A percentile compares a stretch with the other conserved stretches of the same genome.
Conservation (phyloP, 768 basidiomycete genomes). For the Paxillus involutus region DNA sequence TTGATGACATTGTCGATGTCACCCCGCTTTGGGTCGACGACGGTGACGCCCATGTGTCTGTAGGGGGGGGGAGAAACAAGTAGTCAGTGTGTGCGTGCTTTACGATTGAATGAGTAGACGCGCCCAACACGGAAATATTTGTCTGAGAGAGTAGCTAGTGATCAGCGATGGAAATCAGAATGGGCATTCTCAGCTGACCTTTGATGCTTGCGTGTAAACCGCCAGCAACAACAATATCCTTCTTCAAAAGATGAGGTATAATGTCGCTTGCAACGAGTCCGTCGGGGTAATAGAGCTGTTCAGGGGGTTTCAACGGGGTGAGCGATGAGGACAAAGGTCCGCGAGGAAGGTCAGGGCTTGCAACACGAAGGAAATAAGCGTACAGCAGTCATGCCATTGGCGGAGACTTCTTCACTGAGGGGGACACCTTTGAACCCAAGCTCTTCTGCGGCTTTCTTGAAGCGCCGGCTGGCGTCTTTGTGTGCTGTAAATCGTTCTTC, state of each 20-base stretch:
- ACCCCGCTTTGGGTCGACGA: slow-evolving; percentile 62
- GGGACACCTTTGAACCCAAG: slow-evolving; percentile 80
- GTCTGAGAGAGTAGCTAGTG: slow-evolving; percentile 38
- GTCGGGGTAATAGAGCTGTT: slow-evolving; percentile 78
- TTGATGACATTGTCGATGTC: slow-evolving; percentile 75
- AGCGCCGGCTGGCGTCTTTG: slow-evolving; percentile 58
- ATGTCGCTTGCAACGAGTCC: slow-evolving; percentile 78
- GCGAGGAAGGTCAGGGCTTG: too few relatives aligned
- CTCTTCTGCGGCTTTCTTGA: slow-evolving; percentile 64
- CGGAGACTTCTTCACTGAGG: slow-evolving; percentile 56
- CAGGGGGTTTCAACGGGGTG: slow-evolving; percentile 2
- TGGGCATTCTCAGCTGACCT: slow-evolving; percentile 41
- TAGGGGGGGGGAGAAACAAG: background rate
- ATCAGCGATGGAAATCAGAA: slow-evolving; percentile 8
- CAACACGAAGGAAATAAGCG: slow-evolving; percentile 11
- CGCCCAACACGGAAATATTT: slow-evolving; percentile 91
- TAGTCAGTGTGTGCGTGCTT: slow-evolving; percentile 2
- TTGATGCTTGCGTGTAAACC: slow-evolving; percentile 85
- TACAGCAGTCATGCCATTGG: slow-evolving; percentile 96
- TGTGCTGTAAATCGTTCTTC: slow-evolving; percentile 80
- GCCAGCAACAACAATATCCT: slow-evolving; percentile 80
- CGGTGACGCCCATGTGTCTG: slow-evolving; percentile 92
- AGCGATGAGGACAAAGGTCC: background rate
- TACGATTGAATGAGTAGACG: slow-evolving; percentile 19
- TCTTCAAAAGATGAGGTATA: slow-evolving; percentile 68